phyloP scores from a whole-genome alignment of 441 rosid species.

The Eruca vesicaria region DNA sequence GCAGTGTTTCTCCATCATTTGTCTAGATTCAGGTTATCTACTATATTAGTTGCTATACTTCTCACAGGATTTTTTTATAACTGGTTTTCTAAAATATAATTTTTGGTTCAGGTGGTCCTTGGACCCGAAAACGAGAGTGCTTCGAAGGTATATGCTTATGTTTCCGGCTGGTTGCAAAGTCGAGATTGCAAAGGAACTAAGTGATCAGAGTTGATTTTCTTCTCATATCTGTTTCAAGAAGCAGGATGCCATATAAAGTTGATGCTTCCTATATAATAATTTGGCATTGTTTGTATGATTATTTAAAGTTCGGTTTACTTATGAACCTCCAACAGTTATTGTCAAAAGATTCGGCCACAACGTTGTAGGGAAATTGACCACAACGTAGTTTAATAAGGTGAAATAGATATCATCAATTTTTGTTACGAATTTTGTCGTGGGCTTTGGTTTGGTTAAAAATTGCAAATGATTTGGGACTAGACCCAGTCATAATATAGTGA shows the following conservation, averaged over 20 bases:
- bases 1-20: background rate
- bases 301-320: background rate
- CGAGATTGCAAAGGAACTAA: background rate
- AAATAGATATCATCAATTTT: background rate
- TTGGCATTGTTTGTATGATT: background rate
- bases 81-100: background rate
- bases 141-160: background rate
- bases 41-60: background rate
- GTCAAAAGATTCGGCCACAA: background rate
- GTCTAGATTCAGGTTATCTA: background rate
- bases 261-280: background rate
- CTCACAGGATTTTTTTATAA: background rate
- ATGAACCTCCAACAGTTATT: background rate
- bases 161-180: background rate
- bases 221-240: background rate
- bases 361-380: background rate
- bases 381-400: background rate
- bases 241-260: background rate
- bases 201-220: background rate
- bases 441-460: background rate
- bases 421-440: background rate
- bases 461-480: no score
- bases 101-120: background rate
- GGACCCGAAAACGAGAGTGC: background rate
- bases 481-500: no score